Evolutionary conservation across 2,329 filamentous ascomycete genomes (phyloP), one percentile per base, ranked within the genome.

Genomic region (Xylariaceae sp.): DNA sequence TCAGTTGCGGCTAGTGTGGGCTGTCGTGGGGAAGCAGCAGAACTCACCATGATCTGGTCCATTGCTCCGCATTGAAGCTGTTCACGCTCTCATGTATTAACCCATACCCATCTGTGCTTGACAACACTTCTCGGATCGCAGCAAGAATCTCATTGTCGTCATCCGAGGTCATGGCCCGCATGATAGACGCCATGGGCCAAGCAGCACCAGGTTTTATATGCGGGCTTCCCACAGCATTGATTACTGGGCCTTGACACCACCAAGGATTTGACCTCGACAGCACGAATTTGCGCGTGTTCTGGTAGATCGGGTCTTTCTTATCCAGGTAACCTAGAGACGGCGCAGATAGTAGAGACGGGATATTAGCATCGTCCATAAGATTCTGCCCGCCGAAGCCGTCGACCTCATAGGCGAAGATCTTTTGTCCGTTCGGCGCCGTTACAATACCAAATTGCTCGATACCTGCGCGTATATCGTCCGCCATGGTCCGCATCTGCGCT

Each of bases 31-130:
- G 6, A 2, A 4, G 10, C 30, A 7, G 11, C 17, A 7, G 11
- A 1, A 27, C 68, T 66, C 42, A 73, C 73, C 74, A 76, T 44
- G 71, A 69, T 40, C 73, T 61, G 3, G 73, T 75, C 70, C 71
- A 75, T 17, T 62, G 53, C 5, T 54, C 62, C 18, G 77, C 71
- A 51, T 79, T 72, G 42, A 83, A 79, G 12, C 88, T 85, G 63
- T 89, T 80, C 47, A 92, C 77, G 51, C 85, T 88, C 71, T 95
- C 90, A 59, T 95, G 89, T 1, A 95, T 81, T 56, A 95, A 68
- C 0, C 90, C 90, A 9, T 89, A 73, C n/a, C 77, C 75, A 58
- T 83, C 85, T 2, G 85, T 89, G 52, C 83, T 82, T 57, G 83
- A 81, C 51, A 95, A 80, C 11, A 85, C 71, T 53, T 82, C 70